Percentiles rank a stretch among this genome's conserved stretches.
Conservation (phyloP, 257 asterid species). For the Ajuga chamaepitys region DNA sequence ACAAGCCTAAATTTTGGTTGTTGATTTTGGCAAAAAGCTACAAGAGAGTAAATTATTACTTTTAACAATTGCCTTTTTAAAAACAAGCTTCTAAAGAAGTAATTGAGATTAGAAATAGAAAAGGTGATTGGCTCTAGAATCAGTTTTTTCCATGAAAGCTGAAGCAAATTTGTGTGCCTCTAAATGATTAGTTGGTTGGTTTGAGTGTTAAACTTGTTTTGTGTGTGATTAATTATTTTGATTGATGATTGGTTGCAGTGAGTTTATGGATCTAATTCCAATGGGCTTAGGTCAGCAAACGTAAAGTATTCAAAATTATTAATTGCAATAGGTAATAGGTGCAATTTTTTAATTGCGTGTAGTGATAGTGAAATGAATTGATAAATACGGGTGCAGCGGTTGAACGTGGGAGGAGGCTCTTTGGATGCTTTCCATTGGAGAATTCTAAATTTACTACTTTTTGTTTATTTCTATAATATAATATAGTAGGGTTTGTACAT, state of each 20-base stretch:
- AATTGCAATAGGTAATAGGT: not conserved
- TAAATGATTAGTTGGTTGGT: slow-evolving; percentile 5
- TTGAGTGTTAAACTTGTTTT: not conserved
- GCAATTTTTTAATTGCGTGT: not conserved
- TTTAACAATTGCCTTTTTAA: too few relatives aligned
- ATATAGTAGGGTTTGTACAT: not conserved
- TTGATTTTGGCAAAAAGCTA: too few relatives aligned
- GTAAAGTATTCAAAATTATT: not conserved
- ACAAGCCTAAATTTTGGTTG: too few relatives aligned
- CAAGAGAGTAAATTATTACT: too few relatives aligned
- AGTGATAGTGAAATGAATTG: slow-evolving; percentile 17
- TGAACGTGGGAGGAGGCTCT: slow-evolving; percentile 11
- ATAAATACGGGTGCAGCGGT: slow-evolving; percentile 2
- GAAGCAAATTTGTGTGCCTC: too few relatives aligned
- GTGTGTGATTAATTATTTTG: too few relatives aligned
- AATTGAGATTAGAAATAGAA: too few relatives aligned
- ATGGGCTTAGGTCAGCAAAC: slow-evolving; percentile 25
- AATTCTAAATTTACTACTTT: slow-evolving; percentile 12
- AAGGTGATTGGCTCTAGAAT: too few relatives aligned
- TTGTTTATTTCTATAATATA: not conserved
- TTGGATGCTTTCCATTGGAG: slow-evolving; percentile 19
- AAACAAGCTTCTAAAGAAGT: too few relatives aligned
- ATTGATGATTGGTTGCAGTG: slow-evolving; percentile 12
- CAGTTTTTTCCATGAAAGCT: too few relatives aligned
- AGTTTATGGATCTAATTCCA: slow-evolving; percentile 31